These are phyloP conservation scores for Penicillium griseofulvum DNA, from an alignment of 2,329 filamentous ascomycete species.

Conservation along the genomic window DNA sequence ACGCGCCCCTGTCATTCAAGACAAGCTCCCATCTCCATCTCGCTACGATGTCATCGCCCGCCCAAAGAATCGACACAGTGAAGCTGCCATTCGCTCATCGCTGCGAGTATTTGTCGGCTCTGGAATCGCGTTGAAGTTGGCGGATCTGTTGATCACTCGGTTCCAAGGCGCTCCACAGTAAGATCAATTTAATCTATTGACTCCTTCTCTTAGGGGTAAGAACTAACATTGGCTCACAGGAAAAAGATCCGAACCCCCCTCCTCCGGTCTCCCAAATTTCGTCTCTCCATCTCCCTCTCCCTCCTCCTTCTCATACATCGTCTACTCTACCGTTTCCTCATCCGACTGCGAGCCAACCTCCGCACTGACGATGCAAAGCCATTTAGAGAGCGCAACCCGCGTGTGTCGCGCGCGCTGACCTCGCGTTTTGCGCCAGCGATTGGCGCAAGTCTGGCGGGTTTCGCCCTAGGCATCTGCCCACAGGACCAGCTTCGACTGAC, in stretches of 20 bases:
- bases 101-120: constrained; percentile 68
- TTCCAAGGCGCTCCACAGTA: constrained; percentile 26
- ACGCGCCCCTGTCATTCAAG: constrained; percentile 61
- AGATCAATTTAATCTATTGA: not conserved
- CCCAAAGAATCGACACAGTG: constrained; percentile 64
- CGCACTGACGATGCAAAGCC: constrained; percentile 75
- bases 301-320: constrained; percentile 85
- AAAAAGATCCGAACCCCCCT: constrained; percentile 41
- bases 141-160: constrained; percentile 49
- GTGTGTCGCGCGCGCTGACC: constrained; percentile 70
- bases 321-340: constrained; percentile 85
- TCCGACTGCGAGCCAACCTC: constrained; percentile 72
- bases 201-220: not conserved
- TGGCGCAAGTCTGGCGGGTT: constrained; percentile 83
- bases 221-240: constrained; percentile 19
- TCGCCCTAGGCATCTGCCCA: constrained; percentile 75
- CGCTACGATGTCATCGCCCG: constrained; percentile 53
- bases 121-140: constrained; percentile 62
- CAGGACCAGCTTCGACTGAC: constrained; percentile 70
- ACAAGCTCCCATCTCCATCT: constrained; percentile 50
- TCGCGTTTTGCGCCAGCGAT: constrained; percentile 82
- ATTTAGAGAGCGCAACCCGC: constrained; percentile 80
- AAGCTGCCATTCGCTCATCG: constrained; percentile 67
- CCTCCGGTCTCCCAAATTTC: constrained; percentile 63
- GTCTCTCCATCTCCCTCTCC: constrained; percentile 78